Base-by-base conservation (phyloP, 139 green algal species). In the Nannochloris sp. region DNA sequence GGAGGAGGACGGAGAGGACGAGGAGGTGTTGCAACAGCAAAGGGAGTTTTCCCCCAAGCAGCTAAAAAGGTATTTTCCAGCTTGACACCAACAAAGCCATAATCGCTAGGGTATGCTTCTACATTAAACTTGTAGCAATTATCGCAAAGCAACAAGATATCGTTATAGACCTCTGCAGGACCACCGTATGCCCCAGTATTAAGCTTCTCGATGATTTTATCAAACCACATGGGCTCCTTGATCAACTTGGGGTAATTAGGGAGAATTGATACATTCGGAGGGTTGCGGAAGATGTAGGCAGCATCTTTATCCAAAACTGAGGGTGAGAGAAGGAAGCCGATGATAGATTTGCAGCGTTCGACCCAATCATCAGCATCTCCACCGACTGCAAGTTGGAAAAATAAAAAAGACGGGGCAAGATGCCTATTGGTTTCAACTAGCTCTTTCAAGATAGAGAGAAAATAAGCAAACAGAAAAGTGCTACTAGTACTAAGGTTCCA, bases 101-200 rank as follows among this genome's bases (percentile, higher is more conserved):
- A 30, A 35, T 65, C 34, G 12, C 48, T 14, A 35, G 47, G 56
- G 32, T 64, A 25, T 12, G 23, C 23, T 8, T 37, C 35, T 12
- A 45, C 37, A 36, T 78, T 78, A 64, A 69, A 78, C 13, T 39
- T 30, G 57, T 67, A 56, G 64, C 71, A 78, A 37, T 78, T 78
- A 55, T 65, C 54, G 19, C 60, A 61, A 24, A 78, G 55, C 57
- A 68, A 45, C 55, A 69, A 34, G 37, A 73, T 60, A 68, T 78
- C 71, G 47, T 78, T 24, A 39, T 78, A 78, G n/a, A 72, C 69
- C 15, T 42, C 47, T 2, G 33, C 31, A 4, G 65, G 65, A 15
- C 7, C 19, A 19, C 34, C 27, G 51, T 78, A 78, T 19, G 30
- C 1, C 4, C 57, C 31, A 7, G 33, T 53, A 29, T 35, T 4